These are phyloP conservation scores for Mortierella polycephala DNA, from an alignment of 371 early-diverging fungal species.

Conservation along the genomic window DNA sequence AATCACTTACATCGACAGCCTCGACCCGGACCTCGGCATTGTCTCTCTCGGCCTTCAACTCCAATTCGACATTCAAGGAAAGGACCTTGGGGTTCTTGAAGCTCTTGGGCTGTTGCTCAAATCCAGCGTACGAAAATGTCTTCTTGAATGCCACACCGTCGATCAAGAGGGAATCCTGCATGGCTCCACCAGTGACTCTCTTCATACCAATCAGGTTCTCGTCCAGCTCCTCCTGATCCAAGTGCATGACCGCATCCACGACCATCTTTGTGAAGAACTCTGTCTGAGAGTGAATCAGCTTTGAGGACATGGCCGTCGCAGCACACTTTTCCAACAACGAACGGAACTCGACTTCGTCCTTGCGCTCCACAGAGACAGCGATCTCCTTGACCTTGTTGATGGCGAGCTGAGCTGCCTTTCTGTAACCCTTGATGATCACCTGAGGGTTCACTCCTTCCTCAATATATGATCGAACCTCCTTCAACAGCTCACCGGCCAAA, in stretches of 20 bases:
- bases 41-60: conserved; percentile 99
- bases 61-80: conserved; percentile 98
- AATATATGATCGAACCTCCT: conserved; percentile 92
- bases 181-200: conserved; percentile 98
- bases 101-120: conserved; percentile 99
- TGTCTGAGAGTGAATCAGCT: conserved; percentile 97
- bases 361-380: conserved; percentile 81
- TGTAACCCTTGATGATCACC: conserved; percentile 94
- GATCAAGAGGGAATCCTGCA: conserved; percentile 97
- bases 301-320: conserved; percentile 98
- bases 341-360: conserved; percentile 85
- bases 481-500: conserved; percentile 96
- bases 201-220: conserved; percentile 98
- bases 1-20: conserved; percentile 76
- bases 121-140: conserved; percentile 99
- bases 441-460: conserved; percentile 97
- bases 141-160: conserved; percentile 99
- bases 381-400: conserved; percentile 89
- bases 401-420: conserved; percentile 87
- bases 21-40: conserved; percentile 99
- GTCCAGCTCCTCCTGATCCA: conserved; percentile 94
- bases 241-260: conserved; percentile 94
- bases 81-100: conserved; percentile 96
- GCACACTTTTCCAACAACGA: conserved; percentile 96
- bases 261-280: conserved; percentile 99